A percentile compares a stretch with the other conserved stretches of the same genome.
Evolutionary conservation across 1,139 yeast species (phyloP).

Genomic region (Candida neerlandica): DNA sequence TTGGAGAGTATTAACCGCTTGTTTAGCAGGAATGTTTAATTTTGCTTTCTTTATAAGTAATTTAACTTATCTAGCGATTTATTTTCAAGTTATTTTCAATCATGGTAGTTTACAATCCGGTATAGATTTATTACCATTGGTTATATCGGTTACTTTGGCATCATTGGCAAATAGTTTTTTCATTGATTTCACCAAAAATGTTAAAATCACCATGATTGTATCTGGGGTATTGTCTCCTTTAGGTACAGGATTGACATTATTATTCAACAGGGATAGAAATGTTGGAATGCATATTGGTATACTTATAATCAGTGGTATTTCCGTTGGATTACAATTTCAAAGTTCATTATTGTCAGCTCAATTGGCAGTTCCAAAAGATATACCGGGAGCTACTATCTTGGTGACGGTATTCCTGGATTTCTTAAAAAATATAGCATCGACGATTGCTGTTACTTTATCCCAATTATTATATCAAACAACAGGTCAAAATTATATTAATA

Average conservation of each 20-base stretch:
- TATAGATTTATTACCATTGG: slow-evolving; percentile 54
- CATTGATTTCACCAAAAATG: slow-evolving; percentile 47
- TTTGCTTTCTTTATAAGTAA: slow-evolving; percentile 49
- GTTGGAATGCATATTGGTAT: slow-evolving; percentile 51
- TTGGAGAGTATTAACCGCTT: slow-evolving; percentile 42
- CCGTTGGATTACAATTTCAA: slow-evolving; percentile 58
- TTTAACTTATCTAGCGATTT: slow-evolving; percentile 51
- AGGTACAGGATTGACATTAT: slow-evolving; percentile 54
- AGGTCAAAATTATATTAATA: slow-evolving; percentile 25
- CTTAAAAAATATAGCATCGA: slow-evolving; percentile 50
- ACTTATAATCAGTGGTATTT: slow-evolving; percentile 55
- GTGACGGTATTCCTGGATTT: slow-evolving; percentile 53
- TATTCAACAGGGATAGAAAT: slow-evolving; percentile 41
- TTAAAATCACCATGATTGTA: slow-evolving; percentile 49
- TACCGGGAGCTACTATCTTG: slow-evolving; percentile 52
- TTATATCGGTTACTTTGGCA: slow-evolving; percentile 53
- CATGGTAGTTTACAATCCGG: slow-evolving; percentile 60
- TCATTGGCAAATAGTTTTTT: slow-evolving; percentile 50
- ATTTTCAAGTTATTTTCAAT: slow-evolving; percentile 55
- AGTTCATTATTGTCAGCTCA: slow-evolving; percentile 55
- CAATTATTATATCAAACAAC: slow-evolving; percentile 47
- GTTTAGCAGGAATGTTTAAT: slow-evolving; percentile 37
- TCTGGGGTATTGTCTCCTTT: slow-evolving; percentile 48
- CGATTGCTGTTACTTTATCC: slow-evolving; percentile 48
- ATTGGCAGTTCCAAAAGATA: slow-evolving; percentile 51